Base-by-base conservation (phyloP, 2,329 filamentous ascomycete genomes). In the Cadophora malorum region DNA sequence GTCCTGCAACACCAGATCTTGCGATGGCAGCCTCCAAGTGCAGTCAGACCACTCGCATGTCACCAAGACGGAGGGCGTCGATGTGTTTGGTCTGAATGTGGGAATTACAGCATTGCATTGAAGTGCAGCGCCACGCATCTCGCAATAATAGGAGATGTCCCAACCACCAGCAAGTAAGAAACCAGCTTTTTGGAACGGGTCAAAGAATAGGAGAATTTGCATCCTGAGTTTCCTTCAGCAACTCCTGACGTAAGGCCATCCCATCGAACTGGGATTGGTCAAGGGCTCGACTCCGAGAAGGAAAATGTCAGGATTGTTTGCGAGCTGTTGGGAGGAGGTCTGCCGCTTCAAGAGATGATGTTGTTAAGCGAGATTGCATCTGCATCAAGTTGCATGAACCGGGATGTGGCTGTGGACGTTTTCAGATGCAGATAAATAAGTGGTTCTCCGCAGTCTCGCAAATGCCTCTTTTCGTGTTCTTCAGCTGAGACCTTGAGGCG, bases 31-130 rank as follows among this genome's bases (percentile, higher is more conserved):
- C 28, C 23, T 31, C 6, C 12, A 50, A 21, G 35, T 47, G 53
- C 49, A 6, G 28, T 41, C 50, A 56, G 49, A 53, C 50, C 53
- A 68, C 50, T 62, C 55, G 31, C n/a, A 69, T 64, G 10, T 19
- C 52, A 65, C 68, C 49, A 61, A 35, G 28, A 45, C 35, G 45
- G 21, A 47, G 38, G 66, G 58, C 55, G 35, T 60, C 56, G n/a
- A 55, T 31, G 47, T 23, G 45, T 66, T 69, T 70, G 68, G 70
- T 35, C 16, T 19, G 41, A 45, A 16, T 61, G 61, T 65, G 67
- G 61, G 67, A 31, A 65, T 65, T 66, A 67, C 53, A 67, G 63
- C 68, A 67, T 67, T 63, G 68, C 67, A 58, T 64, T 56, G 41
- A 16, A 45, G 10, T 16, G 23, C 1, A 45, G 58, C 63, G 58